These are phyloP conservation scores for Mucor racemosus DNA, from an alignment of 371 early-diverging fungal species.

Conservation along the genomic window DNA sequence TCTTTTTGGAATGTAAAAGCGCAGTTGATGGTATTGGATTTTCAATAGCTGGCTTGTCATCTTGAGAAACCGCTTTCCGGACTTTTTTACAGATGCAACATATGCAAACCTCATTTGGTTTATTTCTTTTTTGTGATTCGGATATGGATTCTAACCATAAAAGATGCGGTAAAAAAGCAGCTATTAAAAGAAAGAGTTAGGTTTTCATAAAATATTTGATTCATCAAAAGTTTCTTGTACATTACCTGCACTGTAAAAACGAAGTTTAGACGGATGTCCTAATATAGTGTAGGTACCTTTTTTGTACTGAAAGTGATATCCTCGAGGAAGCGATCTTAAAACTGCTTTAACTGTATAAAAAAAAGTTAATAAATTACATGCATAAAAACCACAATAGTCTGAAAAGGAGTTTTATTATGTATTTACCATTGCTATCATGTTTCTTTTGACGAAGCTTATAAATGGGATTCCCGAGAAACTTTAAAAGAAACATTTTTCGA, in stretches of 20 bases:
- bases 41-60: too few relatives aligned
- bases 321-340: not conserved
- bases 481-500: too few relatives aligned
- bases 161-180: not conserved
- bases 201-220: not conserved
- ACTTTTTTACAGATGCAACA: not conserved
- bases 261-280: not conserved
- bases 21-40: too few relatives aligned
- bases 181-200: not conserved
- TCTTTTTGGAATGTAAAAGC: too few relatives aligned
- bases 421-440: too few relatives aligned
- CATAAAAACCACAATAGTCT: too few relatives aligned
- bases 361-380: too few relatives aligned
- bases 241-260: not conserved
- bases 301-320: not conserved
- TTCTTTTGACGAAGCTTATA: too few relatives aligned
- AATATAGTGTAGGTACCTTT: not conserved
- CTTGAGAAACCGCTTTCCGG: not conserved
- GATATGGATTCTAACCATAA: not conserved
- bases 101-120: not conserved
- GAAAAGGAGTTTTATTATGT: too few relatives aligned
- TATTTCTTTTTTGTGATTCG: not conserved
- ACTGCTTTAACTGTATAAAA: too few relatives aligned
- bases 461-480: too few relatives aligned
- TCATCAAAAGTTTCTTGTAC: not conserved